Percentiles rank a stretch among this genome's conserved stretches.
Conservation (phyloP, 805 yeast genomes). For the Ogataea paraovalis region DNA sequence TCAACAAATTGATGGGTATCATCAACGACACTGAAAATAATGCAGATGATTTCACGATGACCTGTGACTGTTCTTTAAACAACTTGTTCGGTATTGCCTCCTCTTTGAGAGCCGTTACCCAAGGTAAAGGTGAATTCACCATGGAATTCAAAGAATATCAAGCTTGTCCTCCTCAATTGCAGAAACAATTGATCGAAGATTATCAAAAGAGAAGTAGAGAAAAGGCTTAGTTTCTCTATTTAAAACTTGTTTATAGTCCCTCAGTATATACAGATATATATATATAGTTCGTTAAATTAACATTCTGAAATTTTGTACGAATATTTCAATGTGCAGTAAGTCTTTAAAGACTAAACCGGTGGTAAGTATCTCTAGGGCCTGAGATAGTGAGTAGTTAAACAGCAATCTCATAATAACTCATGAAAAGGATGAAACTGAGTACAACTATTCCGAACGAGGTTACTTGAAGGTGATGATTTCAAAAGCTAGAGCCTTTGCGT, state of each 20-base stretch:
- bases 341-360: too few relatives aligned
- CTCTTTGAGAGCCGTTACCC: slow-evolving; percentile 90
- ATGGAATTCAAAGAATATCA: slow-evolving; percentile 91
- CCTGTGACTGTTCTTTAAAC: slow-evolving; percentile 95
- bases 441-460: too few relatives aligned
- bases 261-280: neutral
- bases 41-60: slow-evolving; percentile 87
- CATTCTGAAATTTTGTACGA: too few relatives aligned
- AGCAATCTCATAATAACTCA: too few relatives aligned
- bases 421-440: too few relatives aligned
- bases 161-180: slow-evolving; percentile 87
- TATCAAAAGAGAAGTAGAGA: slow-evolving; percentile 54
- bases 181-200: slow-evolving; percentile 84
- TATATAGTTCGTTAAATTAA: too few relatives aligned
- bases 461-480: too few relatives aligned
- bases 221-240: slow-evolving; percentile 2
- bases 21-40: slow-evolving; percentile 93
- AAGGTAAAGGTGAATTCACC: slow-evolving; percentile 98
- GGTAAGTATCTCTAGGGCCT: too few relatives aligned
- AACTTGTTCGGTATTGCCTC: slow-evolving; percentile 96
- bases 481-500: too few relatives aligned
- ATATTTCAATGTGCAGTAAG: too few relatives aligned
- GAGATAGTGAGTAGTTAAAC: too few relatives aligned
- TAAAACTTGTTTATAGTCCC: neutral
- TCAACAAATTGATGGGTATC: slow-evolving; percentile 89